Conservation (phyloP, 164 flowering plant species). For the Chimonanthus praecox region DNA sequence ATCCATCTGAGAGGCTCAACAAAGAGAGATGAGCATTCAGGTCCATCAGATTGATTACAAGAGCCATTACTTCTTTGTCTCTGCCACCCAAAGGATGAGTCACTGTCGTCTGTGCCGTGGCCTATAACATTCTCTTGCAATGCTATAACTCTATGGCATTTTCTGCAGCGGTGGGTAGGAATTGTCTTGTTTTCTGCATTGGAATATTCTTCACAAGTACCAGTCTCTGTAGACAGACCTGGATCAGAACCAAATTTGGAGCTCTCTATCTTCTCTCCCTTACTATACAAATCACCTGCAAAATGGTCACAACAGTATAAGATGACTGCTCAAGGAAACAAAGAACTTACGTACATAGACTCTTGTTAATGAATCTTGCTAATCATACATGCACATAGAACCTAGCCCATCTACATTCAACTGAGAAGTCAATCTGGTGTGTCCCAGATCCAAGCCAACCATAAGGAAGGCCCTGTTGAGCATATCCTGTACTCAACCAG, state of each 20-base stretch:
- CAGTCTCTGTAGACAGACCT: conserved; percentile 38
- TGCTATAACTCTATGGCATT: conserved; percentile 84
- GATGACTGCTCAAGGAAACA: background rate
- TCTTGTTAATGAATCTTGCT: too few relatives aligned
- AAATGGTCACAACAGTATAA: conserved; percentile 2
- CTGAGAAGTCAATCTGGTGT: too few relatives aligned
- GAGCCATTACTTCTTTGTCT: conserved; percentile 66
- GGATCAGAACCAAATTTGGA: conserved; percentile 84
- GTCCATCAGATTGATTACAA: conserved; percentile 44
- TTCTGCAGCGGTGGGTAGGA: conserved; percentile 77
- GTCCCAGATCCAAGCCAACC: too few relatives aligned
- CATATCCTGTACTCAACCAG: too few relatives aligned
- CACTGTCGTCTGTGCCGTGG: conserved; percentile 90
- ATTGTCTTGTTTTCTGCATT: conserved; percentile 17
- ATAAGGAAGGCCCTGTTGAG: too few relatives aligned
- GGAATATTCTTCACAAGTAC: conserved; percentile 24
- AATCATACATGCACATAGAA: too few relatives aligned
- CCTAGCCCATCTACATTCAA: too few relatives aligned
- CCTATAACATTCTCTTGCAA: conserved; percentile 62
- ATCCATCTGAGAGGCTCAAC: conserved; percentile 93
- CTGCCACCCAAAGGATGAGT: conserved; percentile 69
- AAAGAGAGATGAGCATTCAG: conserved; percentile 84
- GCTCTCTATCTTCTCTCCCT: conserved; percentile 73
- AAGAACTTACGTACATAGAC: too few relatives aligned
- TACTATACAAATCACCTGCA: conserved; percentile 70